Evolutionary conservation across 805 yeast species (phyloP).

Genomic region (Zygosaccharomyces lentus): DNA sequence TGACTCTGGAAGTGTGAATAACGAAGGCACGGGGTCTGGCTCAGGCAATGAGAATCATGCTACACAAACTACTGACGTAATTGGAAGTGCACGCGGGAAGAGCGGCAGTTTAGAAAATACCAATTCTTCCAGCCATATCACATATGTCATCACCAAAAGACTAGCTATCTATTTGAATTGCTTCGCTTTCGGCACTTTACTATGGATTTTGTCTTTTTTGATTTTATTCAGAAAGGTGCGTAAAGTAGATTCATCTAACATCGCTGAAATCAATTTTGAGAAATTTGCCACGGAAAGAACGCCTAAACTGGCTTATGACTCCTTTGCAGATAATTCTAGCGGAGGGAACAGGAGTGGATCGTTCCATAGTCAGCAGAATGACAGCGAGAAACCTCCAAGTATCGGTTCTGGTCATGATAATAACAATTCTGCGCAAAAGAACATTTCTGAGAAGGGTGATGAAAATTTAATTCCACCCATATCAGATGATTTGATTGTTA

Average conservation of each 20-base stretch:
- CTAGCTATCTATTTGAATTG: slow-evolving; percentile 16
- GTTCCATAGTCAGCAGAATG: not conserved
- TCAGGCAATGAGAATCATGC: not conserved
- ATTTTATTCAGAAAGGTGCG: slow-evolving; percentile 5
- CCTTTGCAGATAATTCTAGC: not conserved
- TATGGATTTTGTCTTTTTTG: slow-evolving; percentile 14
- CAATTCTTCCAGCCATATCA: slow-evolving; percentile 1
- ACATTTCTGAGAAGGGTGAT: not conserved
- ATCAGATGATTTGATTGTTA: slow-evolving; percentile 16
- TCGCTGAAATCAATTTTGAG: not conserved
- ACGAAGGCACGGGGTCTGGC: slow-evolving; percentile 32
- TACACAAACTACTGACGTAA: slow-evolving; percentile 1
- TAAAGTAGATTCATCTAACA: not conserved
- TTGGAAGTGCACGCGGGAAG: not conserved
- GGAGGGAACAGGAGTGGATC: not conserved
- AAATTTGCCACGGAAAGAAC: not conserved
- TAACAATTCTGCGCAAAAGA: not conserved
- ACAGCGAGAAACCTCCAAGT: not conserved
- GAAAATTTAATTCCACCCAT: not conserved
- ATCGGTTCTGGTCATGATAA: not conserved
- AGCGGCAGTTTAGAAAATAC: slow-evolving; percentile 11
- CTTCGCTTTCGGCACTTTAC: slow-evolving; percentile 11
- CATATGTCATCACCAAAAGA: slow-evolving; percentile 10
- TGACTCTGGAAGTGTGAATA: slow-evolving; percentile 33
- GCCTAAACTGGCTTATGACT: not conserved